Conservation (phyloP, 2,329 filamentous ascomycete genomes). For the Pseudovirgaria hyperparasitica region DNA sequence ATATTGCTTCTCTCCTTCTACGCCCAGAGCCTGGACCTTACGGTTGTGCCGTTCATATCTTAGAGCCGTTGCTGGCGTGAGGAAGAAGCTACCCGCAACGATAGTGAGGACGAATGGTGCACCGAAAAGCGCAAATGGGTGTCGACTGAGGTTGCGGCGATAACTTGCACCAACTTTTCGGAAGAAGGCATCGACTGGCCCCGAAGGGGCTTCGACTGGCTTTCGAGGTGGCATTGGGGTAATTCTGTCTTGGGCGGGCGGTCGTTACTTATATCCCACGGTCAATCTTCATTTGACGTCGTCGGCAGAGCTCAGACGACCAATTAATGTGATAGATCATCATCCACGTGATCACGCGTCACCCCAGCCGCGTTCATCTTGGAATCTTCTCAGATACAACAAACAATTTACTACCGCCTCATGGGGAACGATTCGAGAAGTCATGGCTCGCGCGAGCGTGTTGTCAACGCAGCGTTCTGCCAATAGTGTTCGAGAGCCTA, state of each 20-base stretch:
- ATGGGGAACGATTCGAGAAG: too few relatives aligned
- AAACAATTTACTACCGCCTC: neutral
- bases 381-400: neutral
- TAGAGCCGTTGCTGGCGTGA: conserved; percentile 86
- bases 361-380: neutral
- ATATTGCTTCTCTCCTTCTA: conserved; percentile 79
- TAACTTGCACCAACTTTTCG: conserved; percentile 72
- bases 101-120: conserved; percentile 86
- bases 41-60: conserved; percentile 89
- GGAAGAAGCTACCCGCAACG: conserved; percentile 80
- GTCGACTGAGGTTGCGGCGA: conserved; percentile 58
- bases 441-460: conserved; percentile 30
- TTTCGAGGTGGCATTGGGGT: too few relatives aligned
- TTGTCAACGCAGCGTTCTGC: conserved; percentile 16
- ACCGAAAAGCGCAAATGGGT: conserved; percentile 86
- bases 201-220: too few relatives aligned
- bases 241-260: too few relatives aligned
- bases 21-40: conserved; percentile 71
- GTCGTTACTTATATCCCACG: too few relatives aligned
- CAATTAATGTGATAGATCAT: neutral
- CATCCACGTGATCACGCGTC: neutral
- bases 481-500: conserved; percentile 9
- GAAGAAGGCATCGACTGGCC: too few relatives aligned
- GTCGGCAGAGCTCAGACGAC: too few relatives aligned
- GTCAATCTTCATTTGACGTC: too few relatives aligned